phyloP scores from a whole-genome alignment of 805 yeast genomes.

The Schwanniomyces occidentalis region DNA sequence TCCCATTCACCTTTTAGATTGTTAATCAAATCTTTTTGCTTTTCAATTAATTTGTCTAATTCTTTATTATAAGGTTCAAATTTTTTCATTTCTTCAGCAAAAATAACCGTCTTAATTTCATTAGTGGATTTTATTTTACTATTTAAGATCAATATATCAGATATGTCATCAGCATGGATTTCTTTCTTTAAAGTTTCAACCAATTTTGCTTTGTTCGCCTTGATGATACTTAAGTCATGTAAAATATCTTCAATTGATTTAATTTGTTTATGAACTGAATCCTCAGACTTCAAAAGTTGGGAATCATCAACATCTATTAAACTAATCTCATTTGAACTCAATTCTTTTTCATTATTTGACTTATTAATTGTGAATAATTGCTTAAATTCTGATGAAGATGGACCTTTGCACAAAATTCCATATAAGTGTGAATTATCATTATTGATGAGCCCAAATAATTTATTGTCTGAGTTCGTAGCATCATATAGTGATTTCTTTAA shows the following conservation, averaged over 20 bases:
- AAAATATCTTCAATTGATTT: constrained; percentile 55
- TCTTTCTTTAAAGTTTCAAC: constrained; percentile 65
- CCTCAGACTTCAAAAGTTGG: constrained; percentile 18
- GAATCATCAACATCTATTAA: constrained; percentile 71
- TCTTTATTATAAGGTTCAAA: constrained; percentile 69
- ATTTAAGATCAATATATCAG: constrained; percentile 69
- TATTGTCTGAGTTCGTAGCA: constrained; percentile 60
- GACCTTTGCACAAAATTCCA: constrained; percentile 38
- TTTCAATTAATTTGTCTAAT: constrained; percentile 64
- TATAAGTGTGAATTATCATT: constrained; percentile 25
- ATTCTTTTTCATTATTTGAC: constrained; percentile 3
- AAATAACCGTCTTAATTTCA: constrained; percentile 55
- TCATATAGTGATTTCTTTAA: constrained; percentile 61
- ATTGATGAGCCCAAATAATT: constrained; percentile 49
- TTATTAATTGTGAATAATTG: constrained; percentile 21
- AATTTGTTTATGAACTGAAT: constrained; percentile 37
- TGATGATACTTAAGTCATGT: constrained; percentile 60
- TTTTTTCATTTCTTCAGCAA: constrained; percentile 72
- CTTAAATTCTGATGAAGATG: constrained; percentile 39
- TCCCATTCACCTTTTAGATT: constrained; percentile 32
- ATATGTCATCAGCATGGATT: constrained; percentile 81
- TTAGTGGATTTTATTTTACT: constrained; percentile 54
- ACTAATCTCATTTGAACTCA: constrained; percentile 37
- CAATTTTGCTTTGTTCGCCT: constrained; percentile 61
- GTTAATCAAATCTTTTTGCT: constrained; percentile 54